Evolutionary conservation across 768 basidiomycete species (phyloP).

Genomic region (Tulasnella sp.): DNA sequence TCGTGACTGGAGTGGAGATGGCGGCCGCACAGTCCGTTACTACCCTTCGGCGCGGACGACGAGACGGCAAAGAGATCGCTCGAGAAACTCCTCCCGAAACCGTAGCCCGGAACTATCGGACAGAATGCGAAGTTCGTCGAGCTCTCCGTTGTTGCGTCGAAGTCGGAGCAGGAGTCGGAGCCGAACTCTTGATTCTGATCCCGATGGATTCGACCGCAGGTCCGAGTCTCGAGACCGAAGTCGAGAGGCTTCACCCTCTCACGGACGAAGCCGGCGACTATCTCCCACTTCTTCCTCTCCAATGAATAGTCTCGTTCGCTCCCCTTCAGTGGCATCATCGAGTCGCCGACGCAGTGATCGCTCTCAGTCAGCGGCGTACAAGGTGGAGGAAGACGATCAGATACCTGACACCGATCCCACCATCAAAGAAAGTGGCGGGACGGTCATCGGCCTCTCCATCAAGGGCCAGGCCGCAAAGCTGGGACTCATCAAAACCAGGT

Average conservation of each 20-base stretch:
- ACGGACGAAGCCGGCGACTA: neutral
- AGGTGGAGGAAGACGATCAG: neutral
- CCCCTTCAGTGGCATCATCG: neutral
- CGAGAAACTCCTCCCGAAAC: neutral
- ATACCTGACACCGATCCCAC: neutral
- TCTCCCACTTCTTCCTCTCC: neutral
- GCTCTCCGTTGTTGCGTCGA: neutral
- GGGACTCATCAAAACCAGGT: neutral
- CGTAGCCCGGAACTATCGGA: neutral
- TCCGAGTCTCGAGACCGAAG: neutral
- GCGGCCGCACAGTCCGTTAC: too few species aligned
- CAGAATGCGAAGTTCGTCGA: neutral
- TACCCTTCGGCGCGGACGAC: too few species aligned
- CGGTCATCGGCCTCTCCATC: neutral
- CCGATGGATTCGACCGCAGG: neutral
- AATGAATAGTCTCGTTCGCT: neutral
- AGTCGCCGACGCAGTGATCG: neutral
- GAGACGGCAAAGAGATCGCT: neutral
- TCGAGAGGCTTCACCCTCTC: neutral
- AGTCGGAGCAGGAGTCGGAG: neutral
- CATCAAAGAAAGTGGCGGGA: too few species aligned
- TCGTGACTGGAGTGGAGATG: too few species aligned
- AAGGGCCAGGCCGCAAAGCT: slow-evolving; percentile 4
- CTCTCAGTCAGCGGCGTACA: slow-evolving; percentile 4
- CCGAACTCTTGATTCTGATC: neutral